Evolutionary conservation across 2,329 filamentous ascomycete genomes (phyloP).

Genomic region (Didymosphaeria variabile): DNA sequence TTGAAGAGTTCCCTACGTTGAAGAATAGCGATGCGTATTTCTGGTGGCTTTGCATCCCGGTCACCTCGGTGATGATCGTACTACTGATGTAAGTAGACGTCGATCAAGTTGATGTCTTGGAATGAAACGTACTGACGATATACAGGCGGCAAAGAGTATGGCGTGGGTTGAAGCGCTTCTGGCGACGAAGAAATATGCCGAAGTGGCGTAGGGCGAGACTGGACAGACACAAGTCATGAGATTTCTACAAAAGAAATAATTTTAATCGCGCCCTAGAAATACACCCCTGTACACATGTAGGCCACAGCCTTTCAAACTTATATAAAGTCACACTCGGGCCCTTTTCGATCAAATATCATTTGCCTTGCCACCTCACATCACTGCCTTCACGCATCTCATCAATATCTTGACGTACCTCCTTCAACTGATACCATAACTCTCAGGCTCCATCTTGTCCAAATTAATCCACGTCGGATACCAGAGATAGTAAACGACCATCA

Average conservation of each 20-base stretch:
- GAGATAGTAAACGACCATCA: too few species aligned
- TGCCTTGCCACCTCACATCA: too few species aligned
- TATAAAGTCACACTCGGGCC: too few species aligned
- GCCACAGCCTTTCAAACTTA: too few species aligned
- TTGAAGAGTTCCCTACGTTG: conserved; percentile 62
- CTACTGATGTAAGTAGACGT: conserved; percentile 33
- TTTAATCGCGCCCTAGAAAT: too few species aligned
- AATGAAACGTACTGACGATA: conserved; percentile 16
- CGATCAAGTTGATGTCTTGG: conserved; percentile 24
- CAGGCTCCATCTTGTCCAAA: too few species aligned
- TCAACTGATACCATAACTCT: too few species aligned
- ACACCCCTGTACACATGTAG: too few species aligned
- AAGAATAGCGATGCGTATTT: conserved; percentile 64
- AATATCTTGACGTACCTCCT: too few species aligned
- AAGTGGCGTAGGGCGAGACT: background rate
- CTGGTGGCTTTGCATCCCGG: conserved; percentile 57
- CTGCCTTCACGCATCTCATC: too few species aligned
- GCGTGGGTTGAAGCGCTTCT: conserved; percentile 1
- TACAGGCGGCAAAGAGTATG: conserved; percentile 4
- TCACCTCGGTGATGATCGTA: conserved; percentile 48
- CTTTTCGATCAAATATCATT: too few species aligned
- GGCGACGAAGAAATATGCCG: background rate
- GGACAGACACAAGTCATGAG: background rate
- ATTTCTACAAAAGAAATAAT: background rate
- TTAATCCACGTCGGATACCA: too few species aligned